Evolutionary conservation across 345 rosid species (phyloP).

Genomic region (Jatropha curcas): DNA sequence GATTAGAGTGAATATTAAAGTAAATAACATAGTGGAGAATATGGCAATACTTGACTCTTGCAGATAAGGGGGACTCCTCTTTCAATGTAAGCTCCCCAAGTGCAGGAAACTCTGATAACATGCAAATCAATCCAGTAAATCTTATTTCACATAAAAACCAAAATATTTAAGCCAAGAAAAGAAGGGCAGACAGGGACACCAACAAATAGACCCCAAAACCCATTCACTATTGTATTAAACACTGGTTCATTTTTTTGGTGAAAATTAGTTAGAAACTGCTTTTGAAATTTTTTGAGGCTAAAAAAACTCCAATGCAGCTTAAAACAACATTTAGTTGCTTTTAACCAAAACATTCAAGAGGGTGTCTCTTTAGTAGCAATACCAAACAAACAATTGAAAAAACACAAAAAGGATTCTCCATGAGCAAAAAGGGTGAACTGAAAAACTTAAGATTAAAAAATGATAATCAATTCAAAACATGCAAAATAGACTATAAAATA

Average conservation of each 20-base stretch:
- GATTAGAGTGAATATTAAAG: not conserved
- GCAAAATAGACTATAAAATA: not conserved
- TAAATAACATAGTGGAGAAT: constrained; percentile 13
- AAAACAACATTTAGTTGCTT: not conserved
- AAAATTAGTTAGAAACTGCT: too few species aligned
- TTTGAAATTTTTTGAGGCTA: too few species aligned
- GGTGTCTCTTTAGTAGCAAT: not conserved
- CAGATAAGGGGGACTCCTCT: constrained; percentile 50
- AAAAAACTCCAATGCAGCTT: not conserved
- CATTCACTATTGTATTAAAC: constrained; percentile 1
- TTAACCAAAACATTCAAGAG: not conserved
- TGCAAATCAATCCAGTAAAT: constrained; percentile 15
- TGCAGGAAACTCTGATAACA: constrained; percentile 45
- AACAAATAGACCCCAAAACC: not conserved
- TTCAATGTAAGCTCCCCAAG: constrained; percentile 45
- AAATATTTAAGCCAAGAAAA: not conserved
- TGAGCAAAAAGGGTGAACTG: not conserved
- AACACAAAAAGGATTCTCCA: not conserved
- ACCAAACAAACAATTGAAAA: not conserved
- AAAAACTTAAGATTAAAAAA: not conserved
- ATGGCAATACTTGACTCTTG: constrained; percentile 55
- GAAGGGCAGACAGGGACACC: not conserved
- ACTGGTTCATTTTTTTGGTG: not conserved
- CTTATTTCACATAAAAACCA: not conserved
- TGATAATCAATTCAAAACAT: not conserved